phyloP scores from a whole-genome alignment of 2,329 filamentous ascomycete species.

The Neocucurbitaria cava region DNA sequence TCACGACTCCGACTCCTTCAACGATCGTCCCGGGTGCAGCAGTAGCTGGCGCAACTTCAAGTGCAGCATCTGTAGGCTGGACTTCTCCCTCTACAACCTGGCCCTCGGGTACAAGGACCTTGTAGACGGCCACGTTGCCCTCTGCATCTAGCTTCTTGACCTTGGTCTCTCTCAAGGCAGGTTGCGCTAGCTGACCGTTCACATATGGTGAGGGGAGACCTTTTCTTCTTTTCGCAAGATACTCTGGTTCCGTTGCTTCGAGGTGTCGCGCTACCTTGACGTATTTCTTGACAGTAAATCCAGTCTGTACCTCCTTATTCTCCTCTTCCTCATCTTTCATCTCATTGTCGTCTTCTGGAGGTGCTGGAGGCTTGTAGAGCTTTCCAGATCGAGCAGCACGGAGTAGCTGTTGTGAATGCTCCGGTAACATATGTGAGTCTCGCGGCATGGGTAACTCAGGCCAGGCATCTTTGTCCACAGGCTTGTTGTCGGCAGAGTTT shows the following conservation, averaged over 20 bases:
- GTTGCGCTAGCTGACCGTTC: constrained; percentile 26
- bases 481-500: constrained; percentile 68
- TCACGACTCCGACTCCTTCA: constrained; percentile 66
- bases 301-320: constrained; percentile 54
- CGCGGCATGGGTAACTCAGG: constrained; percentile 88
- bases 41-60: constrained; percentile 52
- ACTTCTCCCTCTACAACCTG: constrained; percentile 84
- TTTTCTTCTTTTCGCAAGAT: constrained; percentile 67
- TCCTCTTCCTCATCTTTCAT: constrained; percentile 54
- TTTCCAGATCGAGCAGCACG: constrained; percentile 79
- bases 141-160: constrained; percentile 77
- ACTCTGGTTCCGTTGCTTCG: constrained; percentile 66
- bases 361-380: constrained; percentile 74
- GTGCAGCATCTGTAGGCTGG: constrained; percentile 61
- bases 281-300: constrained; percentile 66
- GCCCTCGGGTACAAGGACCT: constrained; percentile 80
- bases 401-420: constrained; percentile 82
- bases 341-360: constrained; percentile 68
- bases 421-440: constrained; percentile 77
- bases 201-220: constrained; percentile 60
- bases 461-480: constrained; percentile 69
- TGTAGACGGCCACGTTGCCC: constrained; percentile 83
- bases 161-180: constrained; percentile 74
- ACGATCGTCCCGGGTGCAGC: constrained; percentile 66
- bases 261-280: constrained; percentile 62